Evolutionary conservation across 2,329 filamentous ascomycete genomes (phyloP), one percentile per base, ranked within the genome.

Genomic region (Cyphellophora europaea): DNA sequence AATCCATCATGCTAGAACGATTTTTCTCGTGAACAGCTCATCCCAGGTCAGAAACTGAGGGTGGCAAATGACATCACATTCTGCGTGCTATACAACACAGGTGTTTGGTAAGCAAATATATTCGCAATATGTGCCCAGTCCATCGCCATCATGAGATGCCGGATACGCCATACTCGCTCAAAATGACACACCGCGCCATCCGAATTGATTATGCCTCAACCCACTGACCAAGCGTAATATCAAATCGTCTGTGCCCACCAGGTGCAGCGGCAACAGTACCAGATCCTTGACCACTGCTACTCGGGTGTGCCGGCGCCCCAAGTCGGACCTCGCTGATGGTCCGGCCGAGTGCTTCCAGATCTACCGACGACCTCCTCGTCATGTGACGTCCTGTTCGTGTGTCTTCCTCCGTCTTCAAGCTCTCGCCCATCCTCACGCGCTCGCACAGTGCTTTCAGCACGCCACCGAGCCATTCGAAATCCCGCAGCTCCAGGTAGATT

Each of bases 401-500:
- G 10, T 32, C 15, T 18, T 23, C 33, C 27, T 37, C 42, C 10
- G 38, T 39, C 35, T 37, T 33, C 33, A 44, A 33, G 37, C 42
- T 47, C 28, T 48, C 45, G 10, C 47, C 48, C 15, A 25, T 35
- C 14, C 38, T 40, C 18, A 71, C 68, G 45, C 67, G 59, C 27
- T 63, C 62, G 49, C 71, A 77, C 4, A 82, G 47, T 19, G 64
- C 60, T 52, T 72, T 71, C 49, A 91, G 55, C 6, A 71, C 62
- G 33, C 64, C 53, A 0, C 69, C 83, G 3, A 71, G 69, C 72
- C 74, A 83, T 53, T 80, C 73, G 52, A 91, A 94, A 56, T 95
- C 87, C 10, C 67, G 67, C 44, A 79, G 54, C 16, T 85, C 84
- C n/a, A 95, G 59, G 54, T 91, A 96, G 0, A 91, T 71, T 65